Evolutionary conservation across 140 eudicot species (phyloP).

Genomic region (Cichorium intybus): DNA sequence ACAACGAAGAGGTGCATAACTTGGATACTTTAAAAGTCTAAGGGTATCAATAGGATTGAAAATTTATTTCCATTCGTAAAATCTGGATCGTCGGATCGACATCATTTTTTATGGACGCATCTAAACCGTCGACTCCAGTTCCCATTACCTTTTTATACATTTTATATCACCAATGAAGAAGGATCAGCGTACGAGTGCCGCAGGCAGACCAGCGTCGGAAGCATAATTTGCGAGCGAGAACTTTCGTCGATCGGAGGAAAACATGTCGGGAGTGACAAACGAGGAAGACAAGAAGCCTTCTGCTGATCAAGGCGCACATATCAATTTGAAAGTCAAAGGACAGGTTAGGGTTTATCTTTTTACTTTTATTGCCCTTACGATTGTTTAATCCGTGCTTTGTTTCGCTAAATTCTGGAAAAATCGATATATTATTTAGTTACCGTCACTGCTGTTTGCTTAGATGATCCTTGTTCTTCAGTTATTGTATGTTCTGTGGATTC

Average conservation of each 20-base stretch:
- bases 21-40: no score
- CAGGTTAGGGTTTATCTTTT: conserved; percentile 41
- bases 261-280: conserved; percentile 41
- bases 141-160: neutral
- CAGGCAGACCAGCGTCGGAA: conserved; percentile 9
- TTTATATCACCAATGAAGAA: neutral
- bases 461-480: neutral
- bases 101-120: no score
- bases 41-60: no score
- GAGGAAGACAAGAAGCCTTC: conserved; percentile 66
- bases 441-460: neutral
- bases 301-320: conserved; percentile 47
- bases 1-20: no score
- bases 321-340: conserved; percentile 64
- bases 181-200: conserved; percentile 32
- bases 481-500: neutral
- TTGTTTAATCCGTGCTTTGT: neutral
- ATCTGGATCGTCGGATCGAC: no score
- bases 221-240: conserved; percentile 5
- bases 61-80: no score
- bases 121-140: conserved; percentile 10
- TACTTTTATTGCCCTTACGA: neutral
- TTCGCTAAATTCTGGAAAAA: neutral
- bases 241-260: conserved; percentile 19
- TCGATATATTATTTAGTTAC: neutral